Conservation (phyloP, 1,139 yeast genomes). For the Trichomonascaceae sp. region DNA sequence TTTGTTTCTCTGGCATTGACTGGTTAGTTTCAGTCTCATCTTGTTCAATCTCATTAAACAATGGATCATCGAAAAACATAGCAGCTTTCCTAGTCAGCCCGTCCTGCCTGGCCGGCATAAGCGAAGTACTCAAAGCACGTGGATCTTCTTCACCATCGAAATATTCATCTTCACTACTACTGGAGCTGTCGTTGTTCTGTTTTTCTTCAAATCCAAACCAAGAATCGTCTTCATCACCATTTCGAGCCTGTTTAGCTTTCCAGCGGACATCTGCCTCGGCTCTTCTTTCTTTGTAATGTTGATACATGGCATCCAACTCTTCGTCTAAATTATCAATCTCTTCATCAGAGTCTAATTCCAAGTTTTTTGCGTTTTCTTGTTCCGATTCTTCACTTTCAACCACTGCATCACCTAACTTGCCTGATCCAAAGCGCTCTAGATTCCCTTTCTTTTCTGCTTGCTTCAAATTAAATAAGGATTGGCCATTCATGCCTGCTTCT, state of each 20-base stretch:
- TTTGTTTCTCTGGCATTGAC: slow-evolving; percentile 13
- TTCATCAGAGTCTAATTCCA: slow-evolving; percentile 46
- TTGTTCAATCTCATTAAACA: slow-evolving; percentile 58
- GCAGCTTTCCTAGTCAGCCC: slow-evolving; percentile 68
- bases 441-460: slow-evolving; percentile 83
- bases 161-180: slow-evolving; percentile 33
- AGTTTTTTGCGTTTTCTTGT: slow-evolving; percentile 39
- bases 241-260: slow-evolving; percentile 76
- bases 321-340: slow-evolving; percentile 70
- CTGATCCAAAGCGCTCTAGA: slow-evolving; percentile 64
- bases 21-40: slow-evolving; percentile 34
- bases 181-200: slow-evolving; percentile 32
- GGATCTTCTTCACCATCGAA: slow-evolving; percentile 28
- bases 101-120: slow-evolving; percentile 41
- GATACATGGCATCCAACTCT: slow-evolving; percentile 78
- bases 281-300: slow-evolving; percentile 61
- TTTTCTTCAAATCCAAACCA: slow-evolving; percentile 77
- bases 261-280: slow-evolving; percentile 76
- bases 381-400: slow-evolving; percentile 43
- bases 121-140: slow-evolving; percentile 49
- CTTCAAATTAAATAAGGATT: slow-evolving; percentile 73
- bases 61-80: slow-evolving; percentile 70
- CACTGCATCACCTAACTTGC: slow-evolving; percentile 68
- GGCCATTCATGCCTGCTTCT: slow-evolving; percentile 87
- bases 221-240: slow-evolving; percentile 44